phyloP scores from a whole-genome alignment of 1,139 yeast genomes.

The Protomyces arabidopsidicola region DNA sequence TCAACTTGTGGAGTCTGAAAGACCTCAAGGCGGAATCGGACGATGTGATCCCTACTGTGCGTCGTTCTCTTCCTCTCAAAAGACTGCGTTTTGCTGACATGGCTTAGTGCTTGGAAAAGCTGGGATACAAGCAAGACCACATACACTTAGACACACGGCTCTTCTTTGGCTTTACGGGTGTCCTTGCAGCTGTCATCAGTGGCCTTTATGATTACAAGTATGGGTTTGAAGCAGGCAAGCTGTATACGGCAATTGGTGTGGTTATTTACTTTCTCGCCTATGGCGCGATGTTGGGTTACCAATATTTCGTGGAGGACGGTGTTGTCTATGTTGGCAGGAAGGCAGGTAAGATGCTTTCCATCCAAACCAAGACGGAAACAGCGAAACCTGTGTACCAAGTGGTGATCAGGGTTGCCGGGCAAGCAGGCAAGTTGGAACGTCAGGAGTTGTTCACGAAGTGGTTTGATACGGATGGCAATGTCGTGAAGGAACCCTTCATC shows the following conservation, averaged over 20 bases:
- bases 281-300: conserved; percentile 48
- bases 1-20: conserved; percentile 33
- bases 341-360: conserved; percentile 32
- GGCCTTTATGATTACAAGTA: conserved; percentile 63
- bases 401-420: conserved; percentile 4
- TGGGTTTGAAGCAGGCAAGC: conserved; percentile 45
- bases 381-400: conserved; percentile 24
- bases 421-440: not conserved
- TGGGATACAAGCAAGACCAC: conserved; percentile 64
- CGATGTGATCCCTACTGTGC: conserved; percentile 38
- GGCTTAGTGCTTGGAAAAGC: conserved; percentile 48
- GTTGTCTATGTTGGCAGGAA: conserved; percentile 59
- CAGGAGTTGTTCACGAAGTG: conserved; percentile 31
- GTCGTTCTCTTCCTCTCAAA: conserved; percentile 2
- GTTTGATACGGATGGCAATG: conserved; percentile 30
- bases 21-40: conserved; percentile 41
- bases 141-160: conserved; percentile 57
- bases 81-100: not conserved
- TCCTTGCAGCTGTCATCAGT: conserved; percentile 59
- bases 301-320: conserved; percentile 51
- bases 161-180: conserved; percentile 64
- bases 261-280: conserved; percentile 51
- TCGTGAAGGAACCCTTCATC: conserved; percentile 30
- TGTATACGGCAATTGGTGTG: conserved; percentile 47
- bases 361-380: conserved; percentile 17